Conservation (phyloP, 2,329 filamentous ascomycete species). For the Coleophoma cylindrospora region DNA sequence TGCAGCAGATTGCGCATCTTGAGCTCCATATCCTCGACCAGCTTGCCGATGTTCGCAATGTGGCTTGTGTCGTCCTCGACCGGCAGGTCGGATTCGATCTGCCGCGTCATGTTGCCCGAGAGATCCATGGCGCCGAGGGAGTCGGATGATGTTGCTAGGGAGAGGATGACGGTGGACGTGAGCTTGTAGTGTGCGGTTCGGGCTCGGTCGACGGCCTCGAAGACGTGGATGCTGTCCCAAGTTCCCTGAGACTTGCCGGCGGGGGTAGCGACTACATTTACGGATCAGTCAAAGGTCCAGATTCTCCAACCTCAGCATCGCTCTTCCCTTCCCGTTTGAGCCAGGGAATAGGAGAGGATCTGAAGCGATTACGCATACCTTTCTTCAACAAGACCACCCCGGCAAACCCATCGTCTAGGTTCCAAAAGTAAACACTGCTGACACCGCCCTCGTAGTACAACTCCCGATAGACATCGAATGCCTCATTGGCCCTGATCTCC, state of each 20-base stretch:
- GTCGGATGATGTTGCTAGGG: constrained; percentile 65
- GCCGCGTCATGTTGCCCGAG: constrained; percentile 95
- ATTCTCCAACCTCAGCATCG: no score
- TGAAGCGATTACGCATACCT: constrained; percentile 39
- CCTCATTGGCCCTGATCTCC: constrained; percentile 91
- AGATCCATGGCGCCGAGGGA: constrained; percentile 83
- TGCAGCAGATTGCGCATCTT: constrained; percentile 98
- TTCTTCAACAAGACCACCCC: constrained; percentile 96
- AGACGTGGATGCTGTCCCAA: constrained; percentile 99
- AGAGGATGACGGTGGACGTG: constrained; percentile 92
- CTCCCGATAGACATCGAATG: constrained; percentile 94
- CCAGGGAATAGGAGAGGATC: constrained; percentile 22
- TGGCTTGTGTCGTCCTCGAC: constrained; percentile 89
- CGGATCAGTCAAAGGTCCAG: background rate
- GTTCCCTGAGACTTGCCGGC: constrained; percentile 67
- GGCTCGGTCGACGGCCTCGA: constrained; percentile 90
- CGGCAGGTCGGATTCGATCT: constrained; percentile 86
- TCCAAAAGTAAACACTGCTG: constrained; percentile 97
- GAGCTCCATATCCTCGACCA: constrained; percentile 99
- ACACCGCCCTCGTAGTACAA: constrained; percentile 96
- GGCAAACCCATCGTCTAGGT: constrained; percentile 94
- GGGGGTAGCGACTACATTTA: constrained; percentile 55
- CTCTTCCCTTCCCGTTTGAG: no score
- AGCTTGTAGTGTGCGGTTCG: constrained; percentile 95
- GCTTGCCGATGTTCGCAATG: constrained; percentile 87